Conservation (phyloP, 192 early-diverging fungal genomes). For the Phycomyces blakesleeanus region DNA sequence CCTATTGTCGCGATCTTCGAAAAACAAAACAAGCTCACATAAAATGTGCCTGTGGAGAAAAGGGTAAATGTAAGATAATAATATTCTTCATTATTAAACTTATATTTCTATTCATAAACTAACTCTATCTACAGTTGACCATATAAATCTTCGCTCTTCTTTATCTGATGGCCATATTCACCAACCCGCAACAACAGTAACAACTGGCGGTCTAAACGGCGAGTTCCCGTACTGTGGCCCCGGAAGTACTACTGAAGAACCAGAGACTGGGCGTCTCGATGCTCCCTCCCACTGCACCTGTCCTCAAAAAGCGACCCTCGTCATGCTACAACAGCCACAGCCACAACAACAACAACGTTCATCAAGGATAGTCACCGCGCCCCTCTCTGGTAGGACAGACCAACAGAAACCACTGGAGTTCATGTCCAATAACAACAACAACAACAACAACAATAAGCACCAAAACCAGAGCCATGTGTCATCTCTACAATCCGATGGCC, state of each 20-base stretch:
- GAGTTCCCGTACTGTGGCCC: too few relatives aligned
- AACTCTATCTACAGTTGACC: neutral
- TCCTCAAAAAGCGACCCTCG: neutral
- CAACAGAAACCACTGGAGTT: neutral
- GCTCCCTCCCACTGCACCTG: neutral
- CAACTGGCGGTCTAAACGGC: neutral
- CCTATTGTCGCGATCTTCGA: slow-evolving; percentile 60
- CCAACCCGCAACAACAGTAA: neutral
- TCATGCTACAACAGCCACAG: neutral
- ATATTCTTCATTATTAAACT: neutral
- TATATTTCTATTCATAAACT: neutral
- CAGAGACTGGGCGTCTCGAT: too few relatives aligned
- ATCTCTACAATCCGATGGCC: too few relatives aligned
- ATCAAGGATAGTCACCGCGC: neutral
- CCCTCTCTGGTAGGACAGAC: neutral
- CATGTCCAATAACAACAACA: neutral
- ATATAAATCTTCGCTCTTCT: neutral
- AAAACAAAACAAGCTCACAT: slow-evolving; percentile 62
- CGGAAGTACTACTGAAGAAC: too few relatives aligned
- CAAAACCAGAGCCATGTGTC: too few relatives aligned
- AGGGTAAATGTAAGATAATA: slow-evolving; percentile 6
- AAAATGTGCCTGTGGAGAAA: slow-evolving; percentile 54
- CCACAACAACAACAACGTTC: neutral
- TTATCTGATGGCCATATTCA: neutral
- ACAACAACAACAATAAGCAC: too few relatives aligned